Percentiles rank a stretch among this genome's conserved stretches.
phyloP scores from a whole-genome alignment of 2,329 filamentous ascomycete species.

The Fusarium sp. region DNA sequence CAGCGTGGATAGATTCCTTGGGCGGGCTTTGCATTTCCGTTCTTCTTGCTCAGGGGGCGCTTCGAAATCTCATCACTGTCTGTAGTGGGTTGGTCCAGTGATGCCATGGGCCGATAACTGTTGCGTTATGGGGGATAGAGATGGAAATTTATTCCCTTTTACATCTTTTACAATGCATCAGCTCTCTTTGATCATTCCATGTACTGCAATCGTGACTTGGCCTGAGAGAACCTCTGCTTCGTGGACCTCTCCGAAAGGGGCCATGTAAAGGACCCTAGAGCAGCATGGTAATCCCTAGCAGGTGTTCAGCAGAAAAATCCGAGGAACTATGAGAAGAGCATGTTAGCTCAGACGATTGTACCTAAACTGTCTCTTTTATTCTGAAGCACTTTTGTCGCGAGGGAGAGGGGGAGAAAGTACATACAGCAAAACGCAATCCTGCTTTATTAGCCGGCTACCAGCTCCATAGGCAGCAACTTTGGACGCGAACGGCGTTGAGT shows the following conservation, averaged over 20 bases:
- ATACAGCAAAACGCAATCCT: neutral
- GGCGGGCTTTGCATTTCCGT: neutral
- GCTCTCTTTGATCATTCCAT: neutral
- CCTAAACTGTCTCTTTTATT: neutral
- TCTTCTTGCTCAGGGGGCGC: neutral
- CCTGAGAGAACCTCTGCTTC: neutral
- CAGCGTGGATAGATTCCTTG: neutral
- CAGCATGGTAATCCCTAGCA: neutral
- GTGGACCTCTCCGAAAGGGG: neutral
- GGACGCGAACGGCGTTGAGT: neutral
- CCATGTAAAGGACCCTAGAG: neutral
- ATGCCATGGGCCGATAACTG: neutral
- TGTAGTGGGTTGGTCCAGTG: neutral
- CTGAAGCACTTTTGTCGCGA: neutral
- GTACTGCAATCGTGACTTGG: neutral
- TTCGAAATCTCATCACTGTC: neutral
- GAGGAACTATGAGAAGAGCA: neutral
- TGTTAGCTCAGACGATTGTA: neutral
- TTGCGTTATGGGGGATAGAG: neutral
- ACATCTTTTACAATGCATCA: neutral
- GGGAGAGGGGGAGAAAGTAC: neutral
- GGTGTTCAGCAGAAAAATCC: neutral
- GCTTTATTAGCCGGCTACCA: neutral
- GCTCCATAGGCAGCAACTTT: accelerated
- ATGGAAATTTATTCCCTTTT: neutral